phyloP scores from a whole-genome alignment of 2,329 filamentous ascomycete genomes.

The Mariannaea elegans region DNA sequence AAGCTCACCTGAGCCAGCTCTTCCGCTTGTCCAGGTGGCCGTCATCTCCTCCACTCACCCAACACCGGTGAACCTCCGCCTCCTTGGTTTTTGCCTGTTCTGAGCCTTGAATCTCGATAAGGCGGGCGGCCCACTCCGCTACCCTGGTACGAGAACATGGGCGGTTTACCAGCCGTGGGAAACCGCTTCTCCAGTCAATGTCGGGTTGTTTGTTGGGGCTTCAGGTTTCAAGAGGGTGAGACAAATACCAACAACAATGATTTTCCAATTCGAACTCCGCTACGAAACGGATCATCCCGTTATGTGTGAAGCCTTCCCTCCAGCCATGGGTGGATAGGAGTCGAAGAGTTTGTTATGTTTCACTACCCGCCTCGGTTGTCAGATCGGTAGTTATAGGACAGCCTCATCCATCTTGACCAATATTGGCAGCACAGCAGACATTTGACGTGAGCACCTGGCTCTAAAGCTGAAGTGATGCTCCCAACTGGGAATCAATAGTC shows the following conservation, averaged over 20 bases:
- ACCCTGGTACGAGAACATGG: conserved; percentile 18
- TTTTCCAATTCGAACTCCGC: neutral
- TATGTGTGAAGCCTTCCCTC: neutral
- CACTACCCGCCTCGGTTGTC: conserved; percentile 17
- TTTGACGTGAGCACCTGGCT: conserved; percentile 10
- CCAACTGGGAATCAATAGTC: conserved; percentile 6
- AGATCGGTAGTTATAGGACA: conserved; percentile 24
- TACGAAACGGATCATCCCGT: neutral
- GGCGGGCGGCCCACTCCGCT: conserved; percentile 23
- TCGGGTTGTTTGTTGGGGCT: neutral
- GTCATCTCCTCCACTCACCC: conserved; percentile 3
- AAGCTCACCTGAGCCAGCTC: conserved; percentile 23
- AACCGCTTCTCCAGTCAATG: conserved; percentile 16
- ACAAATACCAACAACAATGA: neutral
- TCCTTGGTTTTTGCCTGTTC: conserved; percentile 9
- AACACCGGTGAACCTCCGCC: conserved; percentile 8
- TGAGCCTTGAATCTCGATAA: conserved; percentile 28
- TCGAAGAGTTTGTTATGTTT: conserved; percentile 13
- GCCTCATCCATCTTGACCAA: conserved; percentile 5
- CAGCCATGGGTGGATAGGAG: neutral
- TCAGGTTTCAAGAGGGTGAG: neutral
- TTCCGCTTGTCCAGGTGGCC: conserved; percentile 6
- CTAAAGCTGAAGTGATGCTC: conserved; percentile 17
- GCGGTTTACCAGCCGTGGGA: conserved; percentile 24
- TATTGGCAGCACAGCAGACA: conserved; percentile 22